Conservation (phyloP, 495 filamentous ascomycete species). For the Pseudomonodictys pantanalensis region DNA sequence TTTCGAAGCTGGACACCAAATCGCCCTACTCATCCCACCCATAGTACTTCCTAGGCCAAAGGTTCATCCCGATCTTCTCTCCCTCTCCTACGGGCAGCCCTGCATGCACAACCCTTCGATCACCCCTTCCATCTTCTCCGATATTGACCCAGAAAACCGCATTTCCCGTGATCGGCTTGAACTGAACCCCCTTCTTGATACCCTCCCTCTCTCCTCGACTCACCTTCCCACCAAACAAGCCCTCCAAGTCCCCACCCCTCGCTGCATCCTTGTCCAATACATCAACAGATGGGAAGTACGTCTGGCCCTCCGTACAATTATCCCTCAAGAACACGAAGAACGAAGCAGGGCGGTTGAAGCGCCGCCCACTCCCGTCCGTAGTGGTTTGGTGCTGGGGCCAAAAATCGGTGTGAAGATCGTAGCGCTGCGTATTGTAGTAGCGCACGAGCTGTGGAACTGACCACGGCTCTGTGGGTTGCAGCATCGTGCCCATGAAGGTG, state of each 20-base stretch:
- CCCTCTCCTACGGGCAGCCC: slow-evolving; percentile 49
- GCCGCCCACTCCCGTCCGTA: slow-evolving; percentile 5
- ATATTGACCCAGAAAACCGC: slow-evolving; percentile 56
- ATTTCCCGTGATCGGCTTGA: slow-evolving; percentile 50
- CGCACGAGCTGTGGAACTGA: slow-evolving; percentile 48
- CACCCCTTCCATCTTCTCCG: slow-evolving; percentile 46
- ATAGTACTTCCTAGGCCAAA: slow-evolving; percentile 44
- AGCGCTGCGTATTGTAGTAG: slow-evolving; percentile 48
- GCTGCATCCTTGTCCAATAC: slow-evolving; percentile 12
- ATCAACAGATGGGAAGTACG: slow-evolving; percentile 19
- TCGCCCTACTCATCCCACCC: background rate
- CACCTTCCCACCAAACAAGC: background rate
- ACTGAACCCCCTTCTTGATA: slow-evolving; percentile 44
- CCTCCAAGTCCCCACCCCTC: background rate
- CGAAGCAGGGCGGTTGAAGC: slow-evolving; percentile 42
- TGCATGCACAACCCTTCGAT: slow-evolving; percentile 49
- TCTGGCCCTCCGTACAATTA: slow-evolving; percentile 25
- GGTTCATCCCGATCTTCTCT: slow-evolving; percentile 55
- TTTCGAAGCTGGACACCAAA: too few relatives aligned
- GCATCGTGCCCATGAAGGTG: slow-evolving; percentile 40
- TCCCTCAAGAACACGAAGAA: slow-evolving; percentile 24
- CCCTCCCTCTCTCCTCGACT: slow-evolving; percentile 4
- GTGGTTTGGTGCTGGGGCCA: slow-evolving; percentile 37
- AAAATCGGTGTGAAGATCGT: slow-evolving; percentile 58
- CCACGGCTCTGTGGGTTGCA: slow-evolving; percentile 51